Percentiles rank a stretch among this genome's conserved stretches.
Evolutionary conservation across 345 rosid genomes (phyloP).

Genomic region (Stellera chamaejasme): DNA sequence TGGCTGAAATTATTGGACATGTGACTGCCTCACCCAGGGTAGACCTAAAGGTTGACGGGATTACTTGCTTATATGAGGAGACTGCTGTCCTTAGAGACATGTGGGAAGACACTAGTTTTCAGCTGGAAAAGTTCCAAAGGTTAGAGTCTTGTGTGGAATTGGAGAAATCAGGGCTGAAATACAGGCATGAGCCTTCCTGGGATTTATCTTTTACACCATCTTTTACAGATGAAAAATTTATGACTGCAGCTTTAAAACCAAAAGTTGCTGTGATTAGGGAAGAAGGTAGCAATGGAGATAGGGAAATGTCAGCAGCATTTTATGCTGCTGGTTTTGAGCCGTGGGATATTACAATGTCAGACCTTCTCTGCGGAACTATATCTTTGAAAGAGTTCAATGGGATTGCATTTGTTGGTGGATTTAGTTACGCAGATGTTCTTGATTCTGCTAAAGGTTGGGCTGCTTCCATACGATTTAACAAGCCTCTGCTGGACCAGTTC

Average conservation of each 20-base stretch:
- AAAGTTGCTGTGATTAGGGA: slow-evolving; percentile 90
- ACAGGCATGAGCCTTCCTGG: slow-evolving; percentile 72
- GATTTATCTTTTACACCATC: slow-evolving; percentile 65
- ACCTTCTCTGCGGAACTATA: slow-evolving; percentile 56
- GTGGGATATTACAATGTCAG: slow-evolving; percentile 92
- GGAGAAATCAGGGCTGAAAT: slow-evolving; percentile 84
- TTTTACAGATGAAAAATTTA: slow-evolving; percentile 46
- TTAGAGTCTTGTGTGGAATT: slow-evolving; percentile 70
- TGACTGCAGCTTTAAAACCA: slow-evolving; percentile 53
- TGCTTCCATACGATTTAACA: slow-evolving; percentile 80
- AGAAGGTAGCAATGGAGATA: slow-evolving; percentile 97
- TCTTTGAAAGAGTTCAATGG: slow-evolving; percentile 69
- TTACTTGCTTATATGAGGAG: slow-evolving; percentile 44
- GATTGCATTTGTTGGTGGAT: slow-evolving; percentile 88
- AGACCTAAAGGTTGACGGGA: slow-evolving; percentile 54
- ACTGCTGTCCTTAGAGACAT: slow-evolving; percentile 66
- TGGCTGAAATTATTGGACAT: slow-evolving; percentile 61
- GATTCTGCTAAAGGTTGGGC: slow-evolving; percentile 99
- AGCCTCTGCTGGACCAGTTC: slow-evolving; percentile 66
- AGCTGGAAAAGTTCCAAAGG: slow-evolving; percentile 71
- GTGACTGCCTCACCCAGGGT: slow-evolving; percentile 48
- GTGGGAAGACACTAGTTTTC: slow-evolving; percentile 96
- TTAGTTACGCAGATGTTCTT: slow-evolving; percentile 90
- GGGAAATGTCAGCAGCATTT: slow-evolving; percentile 94
- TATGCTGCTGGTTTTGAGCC: slow-evolving; percentile 91